Evolutionary conservation across 768 basidiomycete genomes (phyloP), one percentile per base, ranked within the genome.

Genomic region (Phlebiopsis gigantea): DNA sequence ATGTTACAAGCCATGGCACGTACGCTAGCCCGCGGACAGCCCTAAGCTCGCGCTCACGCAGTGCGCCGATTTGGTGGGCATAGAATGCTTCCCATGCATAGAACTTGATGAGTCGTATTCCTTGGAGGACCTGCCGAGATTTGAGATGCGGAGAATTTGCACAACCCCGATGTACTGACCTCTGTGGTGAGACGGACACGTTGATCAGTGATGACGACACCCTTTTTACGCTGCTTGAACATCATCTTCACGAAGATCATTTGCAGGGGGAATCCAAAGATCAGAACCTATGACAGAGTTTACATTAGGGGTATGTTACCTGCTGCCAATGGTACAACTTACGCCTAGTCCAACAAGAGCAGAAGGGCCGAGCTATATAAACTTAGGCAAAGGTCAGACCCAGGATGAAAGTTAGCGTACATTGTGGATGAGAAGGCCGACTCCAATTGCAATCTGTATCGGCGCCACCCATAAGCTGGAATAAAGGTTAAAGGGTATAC

Each of bases 51-150:
- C 79, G 77, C 59, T 74, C 74, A 48, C 95, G 78, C 63, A 88
- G 87, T 19, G 76, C 77, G 28, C 79, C 77, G 24, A 97, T 78
- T 50, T 87, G 83, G 10, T 82, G 73, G 8, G 93, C 76, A 70
- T 92, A 95, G 0, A 94, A 90, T 1, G 66, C 62, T 65, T 93
- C 91, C 92, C 91, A 94, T 2, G 88, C 86, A 69, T 94, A 95
- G 68, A 87, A 85, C 70, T 97, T 97, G 78, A 97, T 88, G 48
- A 97, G 80, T 56, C 90, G 86, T 79, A 97, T 94, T 1, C 91
- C 90, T 66, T 84, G 83, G 14, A 90, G 69, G 1, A 88, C 77
- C 34, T 39, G 17, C 17, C 12, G 34, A 39, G 17, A 17, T 9
- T n/a, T n/a, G n/a, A n/a, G n/a, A n/a, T n/a, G n/a, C n/a, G n/a